Percentiles rank a stretch among this genome's conserved stretches.
phyloP scores from a whole-genome alignment of 2,329 filamentous ascomycete genomes.

The Penicillium sp. region DNA sequence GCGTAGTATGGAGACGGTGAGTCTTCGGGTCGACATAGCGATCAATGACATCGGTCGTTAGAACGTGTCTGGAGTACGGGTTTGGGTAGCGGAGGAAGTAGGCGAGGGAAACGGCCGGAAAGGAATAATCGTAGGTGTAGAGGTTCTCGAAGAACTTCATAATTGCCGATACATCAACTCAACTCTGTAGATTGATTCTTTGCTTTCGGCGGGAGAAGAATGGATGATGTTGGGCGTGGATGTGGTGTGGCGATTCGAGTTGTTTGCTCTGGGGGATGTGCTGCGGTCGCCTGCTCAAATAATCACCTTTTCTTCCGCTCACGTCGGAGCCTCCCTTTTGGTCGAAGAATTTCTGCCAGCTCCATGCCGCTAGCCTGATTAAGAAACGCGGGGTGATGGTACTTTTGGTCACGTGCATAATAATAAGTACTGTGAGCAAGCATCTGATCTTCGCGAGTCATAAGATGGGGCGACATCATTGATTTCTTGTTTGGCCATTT shows the following conservation, averaged over 20 bases:
- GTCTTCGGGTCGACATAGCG: slow-evolving; percentile 65
- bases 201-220: slow-evolving; percentile 6
- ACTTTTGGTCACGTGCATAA: slow-evolving; percentile 21
- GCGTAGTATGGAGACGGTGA: slow-evolving; percentile 64
- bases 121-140: slow-evolving; percentile 68
- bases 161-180: slow-evolving; percentile 35
- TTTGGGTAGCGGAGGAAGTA: slow-evolving; percentile 74
- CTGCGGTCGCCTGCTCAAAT: slow-evolving; percentile 25
- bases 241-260: slow-evolving; percentile 5
- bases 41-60: slow-evolving; percentile 69
- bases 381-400: slow-evolving; percentile 26
- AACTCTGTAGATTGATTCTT: slow-evolving; percentile 3
- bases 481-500: neutral
- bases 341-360: slow-evolving; percentile 28
- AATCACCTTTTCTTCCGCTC: slow-evolving; percentile 19
- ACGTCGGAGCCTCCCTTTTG: slow-evolving; percentile 22
- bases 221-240: slow-evolving; percentile 10
- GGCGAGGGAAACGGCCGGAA: slow-evolving; percentile 68
- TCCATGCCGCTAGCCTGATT: slow-evolving; percentile 26
- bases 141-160: slow-evolving; percentile 60
- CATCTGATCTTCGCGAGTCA: neutral
- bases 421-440: neutral
- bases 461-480: neutral
- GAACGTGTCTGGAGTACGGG: slow-evolving; percentile 68
- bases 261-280: slow-evolving; percentile 13